A percentile compares a stretch with the other conserved stretches of the same genome.
Conservation (phyloP, 2,329 filamentous ascomycete genomes). For the Arthrobotrys sinensis region DNA sequence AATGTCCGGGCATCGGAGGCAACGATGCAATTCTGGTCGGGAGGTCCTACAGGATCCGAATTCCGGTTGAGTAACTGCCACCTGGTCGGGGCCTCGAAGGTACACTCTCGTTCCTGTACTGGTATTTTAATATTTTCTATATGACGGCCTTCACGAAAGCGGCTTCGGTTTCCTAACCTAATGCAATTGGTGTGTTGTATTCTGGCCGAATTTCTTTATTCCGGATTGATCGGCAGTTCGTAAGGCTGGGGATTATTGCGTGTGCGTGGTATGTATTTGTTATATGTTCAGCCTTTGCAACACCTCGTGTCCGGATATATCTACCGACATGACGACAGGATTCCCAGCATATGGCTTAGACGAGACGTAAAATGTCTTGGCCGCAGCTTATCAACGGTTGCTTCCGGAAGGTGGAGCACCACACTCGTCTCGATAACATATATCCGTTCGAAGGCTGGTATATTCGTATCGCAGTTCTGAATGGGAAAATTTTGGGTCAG, state of each 20-base stretch:
- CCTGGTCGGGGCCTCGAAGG: no score
- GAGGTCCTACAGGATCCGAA: no score
- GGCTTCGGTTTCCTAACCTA: neutral
- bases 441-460: neutral
- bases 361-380: constrained; percentile 25
- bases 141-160: neutral
- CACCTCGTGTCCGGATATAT: constrained; percentile 16
- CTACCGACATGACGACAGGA: constrained; percentile 22
- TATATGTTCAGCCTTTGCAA: neutral
- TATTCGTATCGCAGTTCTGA: neutral
- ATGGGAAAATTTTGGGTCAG: constrained; percentile 1
- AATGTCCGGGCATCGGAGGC: neutral
- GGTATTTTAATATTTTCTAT: neutral
- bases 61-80: no score
- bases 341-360: constrained; percentile 9
- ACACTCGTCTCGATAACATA: constrained; percentile 5
- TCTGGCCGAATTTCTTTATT: neutral
- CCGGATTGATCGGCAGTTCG: neutral
- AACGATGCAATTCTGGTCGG: no score
- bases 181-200: neutral
- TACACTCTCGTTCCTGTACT: neutral
- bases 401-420: constrained; percentile 21
- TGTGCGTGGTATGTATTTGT: neutral
- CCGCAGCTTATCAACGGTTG: constrained; percentile 25
- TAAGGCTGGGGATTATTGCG: neutral